Evolutionary conservation across 2,329 filamentous ascomycete species (phyloP), one percentile per base, ranked within the genome.

Genomic region (Scedosporium boydii): DNA sequence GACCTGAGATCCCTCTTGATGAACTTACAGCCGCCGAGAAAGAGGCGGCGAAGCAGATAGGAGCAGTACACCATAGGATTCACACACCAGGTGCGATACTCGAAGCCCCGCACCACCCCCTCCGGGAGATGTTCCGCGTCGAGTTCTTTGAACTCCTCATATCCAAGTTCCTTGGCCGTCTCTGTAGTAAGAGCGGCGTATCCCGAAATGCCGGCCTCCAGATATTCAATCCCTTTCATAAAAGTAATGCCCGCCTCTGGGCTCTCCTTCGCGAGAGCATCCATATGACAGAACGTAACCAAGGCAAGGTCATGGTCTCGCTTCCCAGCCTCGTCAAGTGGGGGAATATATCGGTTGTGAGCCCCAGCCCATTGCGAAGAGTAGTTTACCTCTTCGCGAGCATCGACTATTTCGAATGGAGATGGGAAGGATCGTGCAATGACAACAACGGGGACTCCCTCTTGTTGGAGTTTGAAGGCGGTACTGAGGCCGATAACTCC

Each of bases 301-400:
- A 79, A 67, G 14, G 78, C 72, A 67, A 80, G 72, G 44, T 62
- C 69, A 65, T 81, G 78, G 64, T 82, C 79, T 38, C 75, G 71
- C 60, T 69, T 69, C 46, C 73, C 71, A 4, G 69, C 68, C 41
- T 71, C 68, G 5, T 69, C 65, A 34, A 38, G 48, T 67, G 68
- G 44, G 1, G 78, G 78, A 41, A 83, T 78, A 67, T 77, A 81
- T 48, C 81, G 76, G 65, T 83, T 81, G 67, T 85, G 81, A 2
- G 82, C 82, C 10, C 82, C 82, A 42, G 77, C 82, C 82, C 81
- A 84, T 60, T 82, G 81, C 34, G 82, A 84, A 14, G 82, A 80
- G 68, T 79, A 85, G 72, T 84, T 77, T 68, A 81, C 77, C 62
- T 75, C 70, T 0, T 71, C 64, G 14, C 64, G 64, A 4, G 73